Evolutionary conservation across 768 basidiomycete species (phyloP), one percentile per base, ranked within the genome.

Genomic region (Lactarius quietus): DNA sequence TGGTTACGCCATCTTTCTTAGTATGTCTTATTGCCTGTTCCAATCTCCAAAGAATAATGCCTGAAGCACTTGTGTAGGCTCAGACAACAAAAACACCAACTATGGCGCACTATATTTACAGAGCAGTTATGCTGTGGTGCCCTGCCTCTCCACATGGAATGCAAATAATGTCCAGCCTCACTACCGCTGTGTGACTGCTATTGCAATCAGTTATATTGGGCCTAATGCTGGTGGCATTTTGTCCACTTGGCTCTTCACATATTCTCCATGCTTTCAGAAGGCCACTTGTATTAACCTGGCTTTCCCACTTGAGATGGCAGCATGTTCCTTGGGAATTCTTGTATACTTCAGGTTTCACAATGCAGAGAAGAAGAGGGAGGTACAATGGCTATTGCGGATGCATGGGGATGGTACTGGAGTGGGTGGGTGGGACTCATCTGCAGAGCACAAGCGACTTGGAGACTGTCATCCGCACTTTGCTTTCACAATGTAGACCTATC

Each of bases 161-260:
- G 63, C 73, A 26, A 75, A 75, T 62, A 75, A 75, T 62, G 64
- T 74, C 14, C 71, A 73, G 26, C 73, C 73, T 8, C 74, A 54
- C 52, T 54, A 54, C 52, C 52, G 43, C 10, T n/a, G 43, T 12
- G 43, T n/a, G 10, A 45, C 43, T 8, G 72, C 70, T 9, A 72
- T 75, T 60, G 70, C 72, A 38, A 35, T 72, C 12, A 72, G 68
- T 1, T 74, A 73, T 60, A 69, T 72, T 45, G 63, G 54, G 28
- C 71, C 64, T 45, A 67, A 69, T 38, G 2, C 26, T 5, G 65
- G 65, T 7, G 65, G 60, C 31, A 43, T 64, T 28, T 18, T 64
- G 28, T 64, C 63, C 5, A 64, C 63, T 6, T 60, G 53, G 43
- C 10, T 45, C 9, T 45, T 45, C 43, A 45, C 10, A 10, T 20